phyloP scores from a whole-genome alignment of 2,329 filamentous ascomycete genomes.

The Dactylellina sp. region DNA sequence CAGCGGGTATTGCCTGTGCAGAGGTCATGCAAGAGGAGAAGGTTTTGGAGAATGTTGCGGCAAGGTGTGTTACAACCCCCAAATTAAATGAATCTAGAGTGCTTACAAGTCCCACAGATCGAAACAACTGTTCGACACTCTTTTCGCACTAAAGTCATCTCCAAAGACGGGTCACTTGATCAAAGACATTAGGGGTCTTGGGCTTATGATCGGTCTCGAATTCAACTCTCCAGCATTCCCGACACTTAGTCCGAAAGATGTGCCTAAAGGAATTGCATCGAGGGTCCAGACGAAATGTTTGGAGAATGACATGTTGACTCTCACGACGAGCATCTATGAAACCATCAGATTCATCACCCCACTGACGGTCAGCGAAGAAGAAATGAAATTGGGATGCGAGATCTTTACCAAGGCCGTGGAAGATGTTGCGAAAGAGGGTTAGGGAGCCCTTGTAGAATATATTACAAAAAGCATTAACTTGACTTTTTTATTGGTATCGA shows the following conservation, averaged over 20 bases:
- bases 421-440: constrained; percentile 62
- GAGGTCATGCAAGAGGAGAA: constrained; percentile 63
- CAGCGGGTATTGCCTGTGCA: constrained; percentile 63
- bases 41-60: constrained; percentile 63
- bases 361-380: constrained; percentile 63
- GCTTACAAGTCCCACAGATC: constrained; percentile 12
- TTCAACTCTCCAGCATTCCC: constrained; percentile 60
- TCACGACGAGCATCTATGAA: constrained; percentile 65
- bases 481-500: no score
- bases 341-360: constrained; percentile 64
- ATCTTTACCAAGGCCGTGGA: constrained; percentile 63
- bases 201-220: constrained; percentile 64
- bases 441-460: no score
- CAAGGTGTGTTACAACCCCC: constrained; percentile 60
- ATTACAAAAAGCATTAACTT: no score
- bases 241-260: constrained; percentile 41
- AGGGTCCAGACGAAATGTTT: constrained; percentile 64
- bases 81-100: neutral
- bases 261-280: constrained; percentile 62
- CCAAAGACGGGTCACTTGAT: constrained; percentile 61
- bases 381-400: constrained; percentile 63
- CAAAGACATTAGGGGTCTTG: constrained; percentile 63
- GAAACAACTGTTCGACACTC: constrained; percentile 59
- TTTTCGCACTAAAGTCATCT: constrained; percentile 58
- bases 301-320: constrained; percentile 63